Percentiles rank a stretch among this genome's conserved stretches.
phyloP scores from a whole-genome alignment of 495 filamentous ascomycete genomes.

The Trichocladium uniseriatum region DNA sequence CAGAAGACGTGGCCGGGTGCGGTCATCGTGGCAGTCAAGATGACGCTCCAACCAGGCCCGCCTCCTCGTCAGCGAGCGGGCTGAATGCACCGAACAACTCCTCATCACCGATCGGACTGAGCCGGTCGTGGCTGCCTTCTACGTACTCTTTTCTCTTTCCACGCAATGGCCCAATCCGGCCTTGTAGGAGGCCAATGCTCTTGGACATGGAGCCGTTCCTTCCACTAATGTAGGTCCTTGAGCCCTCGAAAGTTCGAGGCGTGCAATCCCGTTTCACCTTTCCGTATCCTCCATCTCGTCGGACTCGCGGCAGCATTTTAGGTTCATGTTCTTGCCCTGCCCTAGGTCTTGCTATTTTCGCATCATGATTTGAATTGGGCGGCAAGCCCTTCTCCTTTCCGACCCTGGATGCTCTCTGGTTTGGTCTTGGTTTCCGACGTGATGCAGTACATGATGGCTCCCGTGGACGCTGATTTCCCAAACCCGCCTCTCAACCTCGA shows the following conservation, averaged over 20 bases:
- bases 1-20: slow-evolving; percentile 7
- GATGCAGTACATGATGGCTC: background rate
- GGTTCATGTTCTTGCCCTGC: background rate
- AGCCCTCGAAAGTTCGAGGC: background rate
- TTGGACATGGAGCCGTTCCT: background rate
- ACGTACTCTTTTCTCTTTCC: background rate
- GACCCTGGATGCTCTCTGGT: slow-evolving; percentile 7
- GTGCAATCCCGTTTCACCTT: background rate
- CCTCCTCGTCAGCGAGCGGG: slow-evolving; percentile 1
- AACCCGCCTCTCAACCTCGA: too few species aligned
- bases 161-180: background rate
- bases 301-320: background rate
- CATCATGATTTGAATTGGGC: slow-evolving; percentile 10
- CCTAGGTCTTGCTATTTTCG: slow-evolving; percentile 7
- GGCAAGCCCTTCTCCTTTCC: background rate
- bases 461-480: too few species aligned
- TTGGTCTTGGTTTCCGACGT: background rate
- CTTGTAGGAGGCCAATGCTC: slow-evolving; percentile 1
- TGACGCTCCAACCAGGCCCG: slow-evolving; percentile 10
- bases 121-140: background rate
- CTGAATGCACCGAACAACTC: slow-evolving; percentile 4
- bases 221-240: slow-evolving; percentile 2
- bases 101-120: background rate
- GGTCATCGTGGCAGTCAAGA: slow-evolving; percentile 9
- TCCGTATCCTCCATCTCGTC: background rate